Evolutionary conservation across 306 rosid species (phyloP).

Genomic region (Urtica urens): DNA sequence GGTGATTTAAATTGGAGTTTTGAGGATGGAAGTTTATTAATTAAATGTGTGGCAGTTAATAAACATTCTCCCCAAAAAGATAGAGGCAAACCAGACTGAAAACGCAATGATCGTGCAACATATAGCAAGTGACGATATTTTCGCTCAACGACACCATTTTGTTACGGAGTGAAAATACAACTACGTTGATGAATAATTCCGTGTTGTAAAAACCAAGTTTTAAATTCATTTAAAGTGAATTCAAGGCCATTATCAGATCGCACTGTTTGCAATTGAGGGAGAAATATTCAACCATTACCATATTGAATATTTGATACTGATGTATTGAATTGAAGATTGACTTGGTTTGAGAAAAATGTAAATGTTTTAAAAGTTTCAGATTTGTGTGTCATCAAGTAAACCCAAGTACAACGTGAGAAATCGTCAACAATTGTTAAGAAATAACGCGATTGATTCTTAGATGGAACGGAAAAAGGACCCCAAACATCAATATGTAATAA

Average conservation of each 20-base stretch:
- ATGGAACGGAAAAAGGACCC: background rate
- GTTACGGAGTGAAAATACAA: background rate
- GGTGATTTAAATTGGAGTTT: no score
- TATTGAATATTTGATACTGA: no score
- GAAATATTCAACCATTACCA: background rate
- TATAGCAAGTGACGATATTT: background rate
- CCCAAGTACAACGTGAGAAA: no score
- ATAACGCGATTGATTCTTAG: background rate
- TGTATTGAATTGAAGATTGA: no score
- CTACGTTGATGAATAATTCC: background rate
- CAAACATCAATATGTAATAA: conserved; percentile 6
- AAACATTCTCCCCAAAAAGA: no score
- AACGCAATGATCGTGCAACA: conserved; percentile 1
- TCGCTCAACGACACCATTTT: conserved; percentile 5
- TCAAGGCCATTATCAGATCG: conserved; percentile 1
- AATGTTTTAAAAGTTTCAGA: no score
- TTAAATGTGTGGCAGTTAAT: no score
- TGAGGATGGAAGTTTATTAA: no score
- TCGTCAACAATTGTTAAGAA: conserved; percentile 11
- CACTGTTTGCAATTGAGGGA: background rate
- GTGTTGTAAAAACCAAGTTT: no score
- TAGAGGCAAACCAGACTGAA: no score
- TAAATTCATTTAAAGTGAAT: background rate
- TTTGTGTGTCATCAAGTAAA: no score
- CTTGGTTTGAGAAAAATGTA: no score